Conservation (phyloP, 108 stramenopile genomes). For the Skeletonema potamos region DNA sequence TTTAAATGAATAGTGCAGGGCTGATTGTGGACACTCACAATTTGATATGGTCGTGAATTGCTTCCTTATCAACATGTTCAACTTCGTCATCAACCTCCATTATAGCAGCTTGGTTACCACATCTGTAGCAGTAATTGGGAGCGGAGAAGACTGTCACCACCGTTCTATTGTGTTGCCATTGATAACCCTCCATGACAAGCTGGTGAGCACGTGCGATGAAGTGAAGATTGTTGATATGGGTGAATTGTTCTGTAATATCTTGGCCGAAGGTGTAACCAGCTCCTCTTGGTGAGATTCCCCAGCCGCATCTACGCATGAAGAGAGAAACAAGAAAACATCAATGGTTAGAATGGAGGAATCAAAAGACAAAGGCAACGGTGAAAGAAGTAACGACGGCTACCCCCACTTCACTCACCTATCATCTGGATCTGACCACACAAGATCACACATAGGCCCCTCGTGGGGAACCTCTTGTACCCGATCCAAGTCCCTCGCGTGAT, state of each 20-base stretch:
- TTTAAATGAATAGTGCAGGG: background rate
- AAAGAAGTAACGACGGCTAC: background rate
- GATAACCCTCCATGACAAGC: slow-evolving; percentile 96
- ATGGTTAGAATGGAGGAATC: background rate
- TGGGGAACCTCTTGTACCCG: slow-evolving; percentile 99
- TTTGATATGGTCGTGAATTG: slow-evolving; percentile 69
- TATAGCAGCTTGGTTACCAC: slow-evolving; percentile 98
- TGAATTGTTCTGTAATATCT: slow-evolving; percentile 94
- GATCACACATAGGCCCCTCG: slow-evolving; percentile 99
- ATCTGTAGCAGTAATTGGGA: slow-evolving; percentile 97
- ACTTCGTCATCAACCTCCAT: slow-evolving; percentile 80
- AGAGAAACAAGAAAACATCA: background rate
- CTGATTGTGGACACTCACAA: slow-evolving; percentile 48
- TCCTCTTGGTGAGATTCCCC: slow-evolving; percentile 89
- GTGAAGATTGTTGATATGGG: slow-evolving; percentile 86
- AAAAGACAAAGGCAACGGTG: background rate
- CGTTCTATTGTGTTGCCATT: slow-evolving; percentile 80
- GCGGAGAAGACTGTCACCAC: slow-evolving; percentile 97
- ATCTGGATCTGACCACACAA: slow-evolving; percentile 99
- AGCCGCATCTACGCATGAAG: slow-evolving; percentile 50
- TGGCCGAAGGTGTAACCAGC: slow-evolving; percentile 95
- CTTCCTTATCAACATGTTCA: slow-evolving; percentile 55
- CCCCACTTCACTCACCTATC: slow-evolving; percentile 66
- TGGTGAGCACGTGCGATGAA: slow-evolving; percentile 95
- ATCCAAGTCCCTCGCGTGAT: slow-evolving; percentile 93